phyloP scores from a whole-genome alignment of 192 early-diverging fungal species.

The Entomortierella chlamydospora region DNA sequence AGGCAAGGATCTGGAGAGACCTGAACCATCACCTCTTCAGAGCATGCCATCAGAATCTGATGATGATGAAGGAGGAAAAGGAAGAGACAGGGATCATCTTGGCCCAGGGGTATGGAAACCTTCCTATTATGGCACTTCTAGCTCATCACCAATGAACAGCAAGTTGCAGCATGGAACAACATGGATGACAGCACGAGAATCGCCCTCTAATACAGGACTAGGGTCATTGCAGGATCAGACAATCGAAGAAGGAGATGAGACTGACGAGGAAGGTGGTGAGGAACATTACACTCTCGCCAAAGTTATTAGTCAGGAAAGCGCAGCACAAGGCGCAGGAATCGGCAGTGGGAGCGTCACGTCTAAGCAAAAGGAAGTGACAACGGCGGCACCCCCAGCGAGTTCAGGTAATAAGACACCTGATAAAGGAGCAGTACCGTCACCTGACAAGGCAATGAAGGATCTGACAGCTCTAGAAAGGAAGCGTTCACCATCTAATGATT shows the following conservation, averaged over 20 bases:
- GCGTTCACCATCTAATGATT: no score
- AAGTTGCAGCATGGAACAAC: constrained; percentile 25
- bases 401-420: no score
- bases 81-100: constrained; percentile 22
- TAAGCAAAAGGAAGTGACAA: no score
- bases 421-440: background rate
- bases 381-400: no score
- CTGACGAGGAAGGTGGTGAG: constrained; percentile 13
- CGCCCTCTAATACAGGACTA: constrained; percentile 14
- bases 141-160: constrained; percentile 10
- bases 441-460: background rate
- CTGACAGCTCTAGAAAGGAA: background rate
- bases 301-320: constrained; percentile 2
- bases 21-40: constrained; percentile 23
- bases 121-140: no score
- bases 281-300: constrained; percentile 2
- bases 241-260: constrained; percentile 20
- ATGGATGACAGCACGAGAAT: constrained; percentile 37
- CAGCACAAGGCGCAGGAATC: background rate
- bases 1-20: constrained; percentile 3
- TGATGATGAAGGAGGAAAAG: no score
- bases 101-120: constrained; percentile 21
- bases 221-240: background rate
- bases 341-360: no score
- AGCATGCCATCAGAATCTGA: no score